phyloP scores from a whole-genome alignment of 2,329 filamentous ascomycete genomes.

The Pseudophaeomoniella oleicola region DNA sequence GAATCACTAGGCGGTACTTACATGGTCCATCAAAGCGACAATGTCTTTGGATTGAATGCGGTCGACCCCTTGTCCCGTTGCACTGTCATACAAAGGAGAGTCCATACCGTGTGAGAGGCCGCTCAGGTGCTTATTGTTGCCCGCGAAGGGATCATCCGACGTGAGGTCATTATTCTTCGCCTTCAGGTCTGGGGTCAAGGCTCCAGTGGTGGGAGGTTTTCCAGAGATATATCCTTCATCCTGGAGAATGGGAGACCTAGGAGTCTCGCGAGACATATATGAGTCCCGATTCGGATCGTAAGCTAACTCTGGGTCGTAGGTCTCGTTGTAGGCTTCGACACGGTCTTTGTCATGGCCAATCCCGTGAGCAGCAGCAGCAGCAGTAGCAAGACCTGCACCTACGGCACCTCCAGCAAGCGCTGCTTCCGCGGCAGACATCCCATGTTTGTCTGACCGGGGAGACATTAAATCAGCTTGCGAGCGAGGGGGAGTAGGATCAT shows the following conservation, averaged over 20 bases:
- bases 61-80: slow-evolving; percentile 77
- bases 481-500: slow-evolving; percentile 37
- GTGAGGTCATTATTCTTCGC: slow-evolving; percentile 23
- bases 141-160: slow-evolving; percentile 52
- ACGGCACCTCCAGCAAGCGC: slow-evolving; percentile 32
- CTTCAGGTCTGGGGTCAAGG: slow-evolving; percentile 29
- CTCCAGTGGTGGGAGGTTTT: slow-evolving; percentile 36
- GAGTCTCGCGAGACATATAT: neutral
- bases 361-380: slow-evolving; percentile 38
- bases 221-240: slow-evolving; percentile 91
- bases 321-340: slow-evolving; percentile 37
- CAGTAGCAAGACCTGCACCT: slow-evolving; percentile 39
- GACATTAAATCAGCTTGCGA: slow-evolving; percentile 21
- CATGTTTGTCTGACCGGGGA: slow-evolving; percentile 22
- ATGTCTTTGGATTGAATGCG: slow-evolving; percentile 93
- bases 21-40: slow-evolving; percentile 92
- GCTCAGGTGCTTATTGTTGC: slow-evolving; percentile 49
- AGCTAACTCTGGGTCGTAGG: slow-evolving; percentile 45
- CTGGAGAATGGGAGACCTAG: slow-evolving; percentile 40
- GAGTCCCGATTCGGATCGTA: slow-evolving; percentile 8
- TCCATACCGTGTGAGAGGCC: slow-evolving; percentile 85
- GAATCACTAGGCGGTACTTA: slow-evolving; percentile 31
- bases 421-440: slow-evolving; percentile 27
- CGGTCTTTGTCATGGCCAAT: neutral
- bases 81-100: slow-evolving; percentile 78